phyloP scores from a whole-genome alignment of 2,329 filamentous ascomycete species.

The Fusarium goolgardi region DNA sequence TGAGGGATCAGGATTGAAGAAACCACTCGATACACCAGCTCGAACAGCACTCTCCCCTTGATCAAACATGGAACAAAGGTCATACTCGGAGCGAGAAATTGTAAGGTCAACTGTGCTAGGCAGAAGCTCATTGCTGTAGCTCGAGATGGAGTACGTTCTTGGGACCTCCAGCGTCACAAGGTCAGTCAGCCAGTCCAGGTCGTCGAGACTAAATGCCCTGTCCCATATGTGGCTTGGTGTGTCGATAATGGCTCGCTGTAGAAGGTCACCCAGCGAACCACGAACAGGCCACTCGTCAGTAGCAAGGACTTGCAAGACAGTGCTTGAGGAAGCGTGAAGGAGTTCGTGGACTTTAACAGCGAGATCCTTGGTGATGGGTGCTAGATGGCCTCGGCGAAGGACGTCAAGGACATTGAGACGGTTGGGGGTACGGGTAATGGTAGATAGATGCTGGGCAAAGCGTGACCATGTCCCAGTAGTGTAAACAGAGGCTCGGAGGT shows the following conservation, averaged over 20 bases:
- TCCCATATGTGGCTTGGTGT: conserved; percentile 63
- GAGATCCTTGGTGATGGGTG: conserved; percentile 63
- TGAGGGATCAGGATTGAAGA: conserved; percentile 59
- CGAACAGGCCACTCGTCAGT: conserved; percentile 64
- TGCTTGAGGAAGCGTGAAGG: conserved; percentile 62
- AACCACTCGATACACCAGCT: conserved; percentile 64
- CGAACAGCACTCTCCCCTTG: conserved; percentile 50
- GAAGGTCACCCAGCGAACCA: conserved; percentile 62
- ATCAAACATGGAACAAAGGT: conserved; percentile 58
- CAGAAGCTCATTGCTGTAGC: conserved; percentile 61
- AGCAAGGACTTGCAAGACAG: conserved; percentile 60
- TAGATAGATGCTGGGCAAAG: conserved; percentile 60
- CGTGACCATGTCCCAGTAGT: conserved; percentile 58
- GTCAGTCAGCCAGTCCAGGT: conserved; percentile 60
- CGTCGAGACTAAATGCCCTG: conserved; percentile 59
- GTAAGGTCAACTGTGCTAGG: conserved; percentile 64
- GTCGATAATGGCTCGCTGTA: conserved; percentile 61
- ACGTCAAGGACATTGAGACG: conserved; percentile 61
- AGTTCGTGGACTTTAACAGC: conserved; percentile 61
- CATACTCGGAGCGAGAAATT: conserved; percentile 63
- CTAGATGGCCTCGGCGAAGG: conserved; percentile 62
- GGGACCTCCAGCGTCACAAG: conserved; percentile 62
- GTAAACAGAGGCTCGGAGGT: conserved; percentile 57
- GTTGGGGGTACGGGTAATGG: conserved; percentile 48
- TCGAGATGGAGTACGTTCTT: conserved; percentile 65